Percentiles rank a stretch among this genome's conserved stretches.
Conservation (phyloP, 352 stramenopile species). For the Elongisporangium undulatum region DNA sequence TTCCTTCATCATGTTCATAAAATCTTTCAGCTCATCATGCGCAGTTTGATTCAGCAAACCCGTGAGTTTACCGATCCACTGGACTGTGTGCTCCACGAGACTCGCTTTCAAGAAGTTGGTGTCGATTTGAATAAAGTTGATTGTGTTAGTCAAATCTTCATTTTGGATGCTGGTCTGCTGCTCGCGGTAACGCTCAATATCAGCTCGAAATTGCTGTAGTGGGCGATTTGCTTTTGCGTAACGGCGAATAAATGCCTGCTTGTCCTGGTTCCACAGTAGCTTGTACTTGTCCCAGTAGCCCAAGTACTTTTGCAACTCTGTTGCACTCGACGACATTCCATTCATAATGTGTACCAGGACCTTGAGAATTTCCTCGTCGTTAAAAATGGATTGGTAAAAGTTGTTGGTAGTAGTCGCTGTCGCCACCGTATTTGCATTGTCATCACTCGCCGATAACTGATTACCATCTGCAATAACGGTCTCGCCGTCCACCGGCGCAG, state of each 20-base stretch:
- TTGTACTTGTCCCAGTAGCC: constrained; percentile 96
- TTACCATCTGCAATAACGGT: constrained; percentile 1
- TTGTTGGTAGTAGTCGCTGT: constrained; percentile 32
- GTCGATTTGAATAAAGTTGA: constrained; percentile 96
- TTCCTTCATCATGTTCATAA: constrained; percentile 88
- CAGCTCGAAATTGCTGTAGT: constrained; percentile 89
- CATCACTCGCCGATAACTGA: constrained; percentile 5
- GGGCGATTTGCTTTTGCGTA: constrained; percentile 94
- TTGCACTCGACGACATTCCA: constrained; percentile 91
- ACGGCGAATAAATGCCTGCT: constrained; percentile 93
- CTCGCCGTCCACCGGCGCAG: constrained; percentile 11
- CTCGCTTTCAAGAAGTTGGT: constrained; percentile 90
- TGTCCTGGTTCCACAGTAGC: constrained; percentile 92
- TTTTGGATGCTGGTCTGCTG: constrained; percentile 91
- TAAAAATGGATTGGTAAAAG: constrained; percentile 94
- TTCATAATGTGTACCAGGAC: constrained; percentile 96
- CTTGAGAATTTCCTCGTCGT: constrained; percentile 95
- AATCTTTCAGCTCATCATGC: constrained; percentile 77
- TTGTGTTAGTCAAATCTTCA: constrained; percentile 90
- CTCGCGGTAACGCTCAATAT: constrained; percentile 90
- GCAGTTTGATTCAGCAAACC: constrained; percentile 91
- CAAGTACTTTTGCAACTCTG: constrained; percentile 93
- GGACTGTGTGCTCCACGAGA: constrained; percentile 89
- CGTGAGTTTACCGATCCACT: constrained; percentile 93
- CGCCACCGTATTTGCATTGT: constrained; percentile 15